These are phyloP conservation scores for Podila minutissima DNA, from an alignment of 192 early-diverging fungal species.

Conservation along the genomic window DNA sequence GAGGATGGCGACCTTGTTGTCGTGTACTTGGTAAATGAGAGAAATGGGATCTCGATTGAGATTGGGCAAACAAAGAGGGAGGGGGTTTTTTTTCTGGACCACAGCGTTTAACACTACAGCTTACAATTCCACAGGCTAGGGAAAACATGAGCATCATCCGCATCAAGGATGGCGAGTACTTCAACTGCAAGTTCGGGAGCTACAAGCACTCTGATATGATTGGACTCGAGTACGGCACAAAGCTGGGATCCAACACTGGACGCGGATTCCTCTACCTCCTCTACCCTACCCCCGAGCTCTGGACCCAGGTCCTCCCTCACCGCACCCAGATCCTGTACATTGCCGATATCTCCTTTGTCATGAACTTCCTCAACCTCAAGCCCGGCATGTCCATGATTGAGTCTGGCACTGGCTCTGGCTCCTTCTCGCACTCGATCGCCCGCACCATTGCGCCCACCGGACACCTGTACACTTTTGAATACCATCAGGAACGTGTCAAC, in stretches of 20 bases:
- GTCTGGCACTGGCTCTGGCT: constrained; percentile 95
- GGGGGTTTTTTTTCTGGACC: too few species aligned
- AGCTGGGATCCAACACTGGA: constrained; percentile 70
- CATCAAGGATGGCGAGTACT: constrained; percentile 66
- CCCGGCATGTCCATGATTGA: constrained; percentile 91
- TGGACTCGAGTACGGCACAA: constrained; percentile 86
- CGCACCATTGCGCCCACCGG: constrained; percentile 89
- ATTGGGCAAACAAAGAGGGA: too few species aligned
- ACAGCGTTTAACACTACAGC: constrained; percentile 48
- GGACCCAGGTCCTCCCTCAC: constrained; percentile 93
- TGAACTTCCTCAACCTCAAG: constrained; percentile 79
- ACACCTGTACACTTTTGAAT: constrained; percentile 95
- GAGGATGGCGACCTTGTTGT: constrained; percentile 85
- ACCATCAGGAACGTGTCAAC: constrained; percentile 81
- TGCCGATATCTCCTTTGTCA: constrained; percentile 94
- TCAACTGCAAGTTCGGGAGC: constrained; percentile 83
- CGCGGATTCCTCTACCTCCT: constrained; percentile 87
- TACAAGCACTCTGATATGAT: constrained; percentile 88
- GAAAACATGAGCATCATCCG: constrained; percentile 73
- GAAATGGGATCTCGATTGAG: too few species aligned
- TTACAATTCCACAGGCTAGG: constrained; percentile 60
- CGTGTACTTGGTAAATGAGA: constrained; percentile 70
- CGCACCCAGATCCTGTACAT: constrained; percentile 97
- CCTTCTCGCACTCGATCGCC: constrained; percentile 95
- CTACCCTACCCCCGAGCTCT: constrained; percentile 94